Evolutionary conservation across 768 basidiomycete species (phyloP), one percentile per base, ranked within the genome.

Genomic region (Boletus eberwhitei): DNA sequence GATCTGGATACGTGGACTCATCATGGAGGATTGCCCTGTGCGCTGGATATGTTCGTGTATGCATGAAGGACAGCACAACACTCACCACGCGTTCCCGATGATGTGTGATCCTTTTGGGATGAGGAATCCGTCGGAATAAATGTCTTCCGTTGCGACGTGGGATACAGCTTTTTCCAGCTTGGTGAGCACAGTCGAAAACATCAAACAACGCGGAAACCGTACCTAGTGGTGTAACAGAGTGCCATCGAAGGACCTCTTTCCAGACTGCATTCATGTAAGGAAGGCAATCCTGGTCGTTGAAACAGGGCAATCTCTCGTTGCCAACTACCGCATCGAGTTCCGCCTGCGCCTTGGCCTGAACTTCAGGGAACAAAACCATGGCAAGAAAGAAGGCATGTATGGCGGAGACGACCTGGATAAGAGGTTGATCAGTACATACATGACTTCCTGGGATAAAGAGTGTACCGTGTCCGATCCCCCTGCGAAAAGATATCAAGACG

Each of bases 21-120:
- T 86, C 78, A 43, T 79, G 78, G 1, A 81, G 67, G 66, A 85
- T 78, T n/a, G 66, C 70, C 83, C 84, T 84, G 50, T 38, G n/a
- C 1, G n/a, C n/a, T n/a, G n/a, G n/a, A 26, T 26, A 26, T 26
- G 5, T 26, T 26, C 24, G 2, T 5, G 61, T 29, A 36, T 22
- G 7, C 29, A 29, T 8, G 21, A 2, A 14, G 9, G 24, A 26
- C 29, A 14, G 3, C 8, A 38, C 0, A 2, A 46, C 11, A 65
- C 75, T 40, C 50, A 62, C 64, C 66, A 68, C 1, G 37, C 26
- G 9, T 71, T 64, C 19, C 64, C 62, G 12, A 64, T 46, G 5
- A 70, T 52, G 8, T 24, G n/a, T 3, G 61, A 58, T 42, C 68
- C 70, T 45, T 66, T 63, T 0, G 68, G 66, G 21, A 71, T 60